Percentiles rank a stretch among this genome's conserved stretches.
Evolutionary conservation across 495 filamentous ascomycete genomes (phyloP).

Genomic region (Parathielavia appendiculata): DNA sequence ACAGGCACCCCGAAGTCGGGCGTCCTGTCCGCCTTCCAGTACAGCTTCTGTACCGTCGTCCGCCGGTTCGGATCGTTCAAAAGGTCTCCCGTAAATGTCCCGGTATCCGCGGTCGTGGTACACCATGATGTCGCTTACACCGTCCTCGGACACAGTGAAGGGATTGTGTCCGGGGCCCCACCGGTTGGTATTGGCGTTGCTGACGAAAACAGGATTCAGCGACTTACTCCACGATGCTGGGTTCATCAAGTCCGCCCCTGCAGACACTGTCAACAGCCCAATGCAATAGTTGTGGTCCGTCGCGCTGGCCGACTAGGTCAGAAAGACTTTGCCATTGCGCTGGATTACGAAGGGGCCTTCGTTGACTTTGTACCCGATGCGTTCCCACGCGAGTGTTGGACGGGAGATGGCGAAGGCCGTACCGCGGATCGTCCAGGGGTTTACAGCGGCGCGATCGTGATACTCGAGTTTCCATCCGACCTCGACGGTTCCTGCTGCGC

Average conservation of each 20-base stretch:
- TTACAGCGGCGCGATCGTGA: slow-evolving; percentile 24
- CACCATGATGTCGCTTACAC: slow-evolving; percentile 43
- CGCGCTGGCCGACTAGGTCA: slow-evolving; percentile 47
- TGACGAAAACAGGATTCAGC: slow-evolving; percentile 20
- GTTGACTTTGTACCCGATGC: slow-evolving; percentile 48
- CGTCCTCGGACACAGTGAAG: slow-evolving; percentile 48
- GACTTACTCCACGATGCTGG: slow-evolving; percentile 43
- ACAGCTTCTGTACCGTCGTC: slow-evolving; percentile 45
- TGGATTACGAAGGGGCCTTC: slow-evolving; percentile 48
- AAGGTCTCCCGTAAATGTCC: slow-evolving; percentile 30
- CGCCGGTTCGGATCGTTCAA: slow-evolving; percentile 44
- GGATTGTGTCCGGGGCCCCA: slow-evolving; percentile 53
- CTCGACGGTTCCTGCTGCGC: slow-evolving; percentile 28
- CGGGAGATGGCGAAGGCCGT: slow-evolving; percentile 37
- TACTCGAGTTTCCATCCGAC: slow-evolving; percentile 21
- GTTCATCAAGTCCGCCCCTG: slow-evolving; percentile 34
- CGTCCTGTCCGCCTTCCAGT: slow-evolving; percentile 42
- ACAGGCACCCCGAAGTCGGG: slow-evolving; percentile 43
- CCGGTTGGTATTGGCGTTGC: slow-evolving; percentile 43
- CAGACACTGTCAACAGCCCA: slow-evolving; percentile 45
- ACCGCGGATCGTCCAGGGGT: slow-evolving; percentile 29
- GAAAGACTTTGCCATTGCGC: slow-evolving; percentile 40
- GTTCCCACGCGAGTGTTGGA: slow-evolving; percentile 46
- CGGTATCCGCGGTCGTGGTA: slow-evolving; percentile 46
- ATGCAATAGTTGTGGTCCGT: slow-evolving; percentile 46